Base-by-base conservation (phyloP, 495 filamentous ascomycete species). In the Penicillium diatomitis region DNA sequence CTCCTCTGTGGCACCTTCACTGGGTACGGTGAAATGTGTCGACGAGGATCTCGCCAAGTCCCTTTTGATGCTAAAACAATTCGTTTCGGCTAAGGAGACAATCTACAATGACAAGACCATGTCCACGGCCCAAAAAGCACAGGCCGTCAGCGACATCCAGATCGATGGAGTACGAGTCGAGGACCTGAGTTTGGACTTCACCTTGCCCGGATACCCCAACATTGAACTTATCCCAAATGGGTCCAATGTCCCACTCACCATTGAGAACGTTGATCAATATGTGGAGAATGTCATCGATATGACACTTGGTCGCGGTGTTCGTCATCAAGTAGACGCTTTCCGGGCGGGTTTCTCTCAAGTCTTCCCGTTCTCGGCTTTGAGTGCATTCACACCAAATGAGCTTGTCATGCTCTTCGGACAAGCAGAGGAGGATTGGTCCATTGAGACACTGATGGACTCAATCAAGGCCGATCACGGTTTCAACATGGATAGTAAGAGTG, bases 401-500 rank as follows among this genome's bases (percentile, higher is more conserved):
- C 72, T 99, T n/a, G 90, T 95, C 32, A 91, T 88, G 78, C 76
- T 99, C 9, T 99, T 99, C 70, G 94, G 94, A 27, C 81, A 84
- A 38, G 82, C 90, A 4, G 88, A 99, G 30, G 94, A 99, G 60
- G 94, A 99, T 60, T 99, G 94, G 94, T 87, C 87, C 28, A 82
- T 97, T 49, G 94, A 97, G 65, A 97, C 92, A 35, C 76, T 98
- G 28, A 95, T 91, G 80, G 94, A 99, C 61, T 96, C 91, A 2
- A 90, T 99, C 68, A 99, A 97, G 73, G 94, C 94, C n/a, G 94
- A 99, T 60, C 94, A 99, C 63, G 94, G 94, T 4, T 99, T 88
- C 74, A 97, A 97, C 55, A 92, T 99, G 83, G 94, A 99, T 56
- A 97, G 94, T 75, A 88, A 85, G 73, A 96, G 88, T 51, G 92